Evolutionary conservation across 192 early-diverging fungal genomes (phyloP), one percentile per base, ranked within the genome.

Genomic region (Backusella parvicylindrica): DNA sequence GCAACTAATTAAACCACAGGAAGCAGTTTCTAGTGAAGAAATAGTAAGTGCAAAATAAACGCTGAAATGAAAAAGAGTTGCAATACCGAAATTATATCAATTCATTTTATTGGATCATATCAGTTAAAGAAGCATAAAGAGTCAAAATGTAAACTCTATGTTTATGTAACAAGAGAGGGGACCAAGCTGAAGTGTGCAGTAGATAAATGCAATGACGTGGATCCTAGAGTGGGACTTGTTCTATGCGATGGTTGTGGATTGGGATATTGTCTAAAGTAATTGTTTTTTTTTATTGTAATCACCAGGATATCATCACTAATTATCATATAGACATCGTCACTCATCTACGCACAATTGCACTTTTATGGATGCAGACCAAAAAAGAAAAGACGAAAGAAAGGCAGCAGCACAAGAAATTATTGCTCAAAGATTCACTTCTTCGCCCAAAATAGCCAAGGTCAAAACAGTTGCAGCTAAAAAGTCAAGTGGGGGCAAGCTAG

Each of bases 221-320:
- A 73, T 65, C 60, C 56, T 41, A 28, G 72, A 32, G 60, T 73
- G 47, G 72, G 72, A 13, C 63, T 63, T 21, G 72, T 73, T 3
- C 33, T 65, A 9, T 73, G 72, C 41, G 40, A 73, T 65, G 38
- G 40, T 0, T 73, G 72, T 40, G 26, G 37, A 11, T 3, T 65
- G 38, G 63, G 38, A 15, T 65, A 64, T 33, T 73, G 72, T 65
- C 26, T 73, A 73, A 64, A 40, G 72, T 73, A 33, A 15, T n/a
- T n/a, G n/a, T n/a, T n/a, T n/a, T n/a, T n/a, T n/a, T n/a, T n/a
- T n/a, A n/a, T n/a, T n/a, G n/a, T n/a, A n/a, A n/a, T n/a, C n/a
- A n/a, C n/a, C n/a, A n/a, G n/a, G n/a, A 28, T 18, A 26, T 28
- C 12, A 32, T 18, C 2, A 31, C 9, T 43, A 6, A 70, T 0